Conservation (phyloP, 108 stramenopile species). For the Fistulifera solaris region DNA sequence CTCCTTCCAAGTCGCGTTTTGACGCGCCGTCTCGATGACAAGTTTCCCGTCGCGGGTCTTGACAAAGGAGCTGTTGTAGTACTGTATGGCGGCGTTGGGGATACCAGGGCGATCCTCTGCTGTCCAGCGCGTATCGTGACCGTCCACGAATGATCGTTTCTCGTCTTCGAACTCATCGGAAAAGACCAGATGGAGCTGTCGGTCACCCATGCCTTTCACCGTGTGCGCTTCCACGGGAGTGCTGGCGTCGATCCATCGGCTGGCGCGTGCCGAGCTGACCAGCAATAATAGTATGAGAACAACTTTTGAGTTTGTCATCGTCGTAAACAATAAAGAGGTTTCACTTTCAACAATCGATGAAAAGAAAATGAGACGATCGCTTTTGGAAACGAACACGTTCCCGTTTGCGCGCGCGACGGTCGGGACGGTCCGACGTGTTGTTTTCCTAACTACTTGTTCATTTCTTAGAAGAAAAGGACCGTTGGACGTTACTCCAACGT, state of each 20-base stretch:
- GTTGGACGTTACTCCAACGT: too few species aligned
- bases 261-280: too few species aligned
- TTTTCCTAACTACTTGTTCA: too few species aligned
- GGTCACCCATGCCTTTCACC: constrained; percentile 1
- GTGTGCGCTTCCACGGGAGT: neutral
- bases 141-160: constrained; percentile 5
- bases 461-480: too few species aligned
- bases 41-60: neutral
- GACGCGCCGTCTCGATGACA: neutral
- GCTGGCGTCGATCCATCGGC: constrained; percentile 4
- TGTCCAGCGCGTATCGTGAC: constrained; percentile 11
- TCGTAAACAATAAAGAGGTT: too few species aligned
- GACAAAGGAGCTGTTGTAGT: constrained; percentile 9
- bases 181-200: constrained; percentile 2
- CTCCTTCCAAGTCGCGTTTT: constrained; percentile 2
- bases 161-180: constrained; percentile 7
- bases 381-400: too few species aligned
- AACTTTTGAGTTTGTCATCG: too few species aligned
- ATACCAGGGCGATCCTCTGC: constrained; percentile 13
- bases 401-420: too few species aligned
- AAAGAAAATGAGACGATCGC: too few species aligned
- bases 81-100: constrained; percentile 7
- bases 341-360: too few species aligned
- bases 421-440: too few species aligned
- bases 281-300: too few species aligned